Evolutionary conservation across 2,329 filamentous ascomycete species (phyloP).

Genomic region (Septoria linicola): DNA sequence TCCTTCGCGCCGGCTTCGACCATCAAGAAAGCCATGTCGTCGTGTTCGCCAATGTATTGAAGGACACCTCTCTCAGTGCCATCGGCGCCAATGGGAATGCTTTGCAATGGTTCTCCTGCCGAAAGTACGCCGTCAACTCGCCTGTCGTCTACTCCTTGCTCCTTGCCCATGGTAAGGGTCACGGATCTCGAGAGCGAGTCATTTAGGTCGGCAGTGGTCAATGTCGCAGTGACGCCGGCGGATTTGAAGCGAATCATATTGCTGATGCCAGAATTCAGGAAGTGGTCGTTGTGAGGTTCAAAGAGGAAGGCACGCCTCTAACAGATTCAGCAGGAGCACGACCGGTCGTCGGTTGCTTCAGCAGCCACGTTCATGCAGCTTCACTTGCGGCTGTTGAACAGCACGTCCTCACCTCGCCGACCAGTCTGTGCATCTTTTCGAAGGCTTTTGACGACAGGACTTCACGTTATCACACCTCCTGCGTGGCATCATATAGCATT

Average conservation of each 20-base stretch:
- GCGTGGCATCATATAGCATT: no score
- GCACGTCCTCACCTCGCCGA: neutral
- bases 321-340: neutral
- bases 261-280: neutral
- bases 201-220: constrained; percentile 28
- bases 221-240: constrained; percentile 31
- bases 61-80: constrained; percentile 25
- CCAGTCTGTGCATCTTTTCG: neutral
- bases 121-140: constrained; percentile 21
- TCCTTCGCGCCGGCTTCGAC: constrained; percentile 32
- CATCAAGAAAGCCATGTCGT: constrained; percentile 37
- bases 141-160: constrained; percentile 25
- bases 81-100: constrained; percentile 26
- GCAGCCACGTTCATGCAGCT: neutral
- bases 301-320: no score
- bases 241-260: constrained; percentile 26
- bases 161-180: constrained; percentile 20
- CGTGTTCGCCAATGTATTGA: constrained; percentile 36
- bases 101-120: constrained; percentile 20
- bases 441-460: no score
- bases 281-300: neutral
- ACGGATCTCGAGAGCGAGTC: constrained; percentile 24
- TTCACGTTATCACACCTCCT: no score
- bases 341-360: neutral
- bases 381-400: neutral